Base-by-base conservation (phyloP, 2,329 filamentous ascomycete genomes). In the Curvularia sp. region DNA sequence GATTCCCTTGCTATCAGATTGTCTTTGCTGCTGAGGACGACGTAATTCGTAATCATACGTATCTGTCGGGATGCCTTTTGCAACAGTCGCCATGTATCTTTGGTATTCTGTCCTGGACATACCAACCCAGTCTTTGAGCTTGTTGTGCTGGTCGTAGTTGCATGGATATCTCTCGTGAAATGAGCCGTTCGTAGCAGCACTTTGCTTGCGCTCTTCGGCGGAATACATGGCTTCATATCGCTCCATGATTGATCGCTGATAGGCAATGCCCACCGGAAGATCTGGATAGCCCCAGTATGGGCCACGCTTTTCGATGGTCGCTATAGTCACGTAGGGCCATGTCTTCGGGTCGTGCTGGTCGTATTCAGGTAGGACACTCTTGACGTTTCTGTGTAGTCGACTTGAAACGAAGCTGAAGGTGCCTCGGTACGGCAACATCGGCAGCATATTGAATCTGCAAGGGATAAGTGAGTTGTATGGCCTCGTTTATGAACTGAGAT, bases 391-490 rank as follows among this genome's bases (percentile, higher is more conserved):
- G 1, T 55, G 25, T 5, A 58, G 5, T 23, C 34, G 27, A 1
- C 51, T 55, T 4, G 55, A 39, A 3, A 41, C 28, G n/a, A 55
- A 58, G 19, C 55, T 55, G n/a, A 58, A 58, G 1, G 55, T 49
- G 5, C 46, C 51, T 15, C 50, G 8, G 3, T 55, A 58, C 15
- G 23, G 23, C 3, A 19, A 21, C 2, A 55, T 19, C 12, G 10
- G 18, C 12, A 32, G 7, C 55, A 58, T 55, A 2, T 6, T 41
- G 12, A 0, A 12, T 34, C 18, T 41, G 5, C 1, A 6, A 18
- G 3, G 19, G 1, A 6, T 49, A 15, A 55, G 32, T 9, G 19
- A 13, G 5, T 27, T 30, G 4, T 9, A 3, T 1, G 39, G 27
- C 15, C 19, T 1, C 12, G 4, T 2, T 10, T 1, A 1, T 23